phyloP scores from a whole-genome alignment of 768 basidiomycete genomes.

The Cantharellus cinnabarinus region DNA sequence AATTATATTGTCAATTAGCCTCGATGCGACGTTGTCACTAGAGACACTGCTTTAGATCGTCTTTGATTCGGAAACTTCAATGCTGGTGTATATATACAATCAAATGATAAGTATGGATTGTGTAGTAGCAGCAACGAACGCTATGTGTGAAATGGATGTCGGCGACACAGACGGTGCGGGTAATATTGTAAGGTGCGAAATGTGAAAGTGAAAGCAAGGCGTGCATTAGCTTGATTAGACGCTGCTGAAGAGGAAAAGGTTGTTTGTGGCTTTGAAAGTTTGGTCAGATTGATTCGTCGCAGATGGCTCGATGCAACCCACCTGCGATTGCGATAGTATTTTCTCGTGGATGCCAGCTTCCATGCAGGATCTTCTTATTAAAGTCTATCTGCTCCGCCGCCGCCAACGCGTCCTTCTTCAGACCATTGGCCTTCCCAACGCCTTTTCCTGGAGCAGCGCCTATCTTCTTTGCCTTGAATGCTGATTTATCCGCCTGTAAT shows the following conservation, averaged over 20 bases:
- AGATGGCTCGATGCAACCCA: conserved; percentile 16
- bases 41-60: too few relatives aligned
- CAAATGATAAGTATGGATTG: neutral
- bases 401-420: conserved; percentile 53
- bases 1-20: too few relatives aligned
- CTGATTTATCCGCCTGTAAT: conserved; percentile 95
- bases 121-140: neutral
- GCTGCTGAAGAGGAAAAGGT: conserved; percentile 42
- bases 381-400: conserved; percentile 74
- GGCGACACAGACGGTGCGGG: neutral
- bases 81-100: neutral
- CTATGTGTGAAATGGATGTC: neutral
- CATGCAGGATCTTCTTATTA: conserved; percentile 93
- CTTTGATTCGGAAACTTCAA: too few relatives aligned
- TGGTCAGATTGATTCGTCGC: conserved; percentile 6
- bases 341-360: conserved; percentile 95
- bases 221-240: neutral
- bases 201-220: neutral
- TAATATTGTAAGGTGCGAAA: neutral
- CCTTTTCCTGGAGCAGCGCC: conserved; percentile 68
- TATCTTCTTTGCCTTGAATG: conserved; percentile 99
- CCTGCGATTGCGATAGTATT: conserved; percentile 75
- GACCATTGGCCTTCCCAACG: conserved; percentile 50
- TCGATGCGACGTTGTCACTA: too few relatives aligned
- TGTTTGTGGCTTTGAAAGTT: conserved; percentile 93